Evolutionary conservation across 2,329 filamentous ascomycete species (phyloP).

Genomic region (Fusarium pseudograminearum): DNA sequence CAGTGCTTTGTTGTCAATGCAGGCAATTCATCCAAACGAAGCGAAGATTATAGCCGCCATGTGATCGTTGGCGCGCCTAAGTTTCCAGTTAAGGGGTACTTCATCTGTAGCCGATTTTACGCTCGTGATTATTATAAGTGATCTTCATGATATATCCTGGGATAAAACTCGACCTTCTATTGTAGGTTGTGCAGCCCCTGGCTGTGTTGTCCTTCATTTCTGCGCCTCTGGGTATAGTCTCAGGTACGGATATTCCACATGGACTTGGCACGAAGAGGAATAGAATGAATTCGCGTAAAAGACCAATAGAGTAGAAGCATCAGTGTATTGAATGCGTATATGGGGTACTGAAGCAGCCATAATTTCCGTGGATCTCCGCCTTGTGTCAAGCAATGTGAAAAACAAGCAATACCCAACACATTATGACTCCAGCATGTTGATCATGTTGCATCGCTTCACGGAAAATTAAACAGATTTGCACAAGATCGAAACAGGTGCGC

Average conservation of each 20-base stretch:
- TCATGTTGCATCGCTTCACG: constrained; percentile 6
- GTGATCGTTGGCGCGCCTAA: not conserved
- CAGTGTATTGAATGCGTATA: not conserved
- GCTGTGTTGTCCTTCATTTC: constrained; percentile 7
- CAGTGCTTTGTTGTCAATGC: not conserved
- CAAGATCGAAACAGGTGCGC: constrained; percentile 1
- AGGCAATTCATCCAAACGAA: not conserved
- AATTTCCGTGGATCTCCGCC: constrained; percentile 5
- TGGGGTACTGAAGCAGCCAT: not conserved
- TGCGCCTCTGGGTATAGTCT: not conserved
- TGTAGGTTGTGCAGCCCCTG: constrained; percentile 2
- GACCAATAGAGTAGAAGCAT: not conserved
- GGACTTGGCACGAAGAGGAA: not conserved
- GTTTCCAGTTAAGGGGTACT: not conserved
- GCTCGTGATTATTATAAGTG: not conserved
- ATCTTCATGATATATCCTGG: not conserved
- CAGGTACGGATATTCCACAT: constrained; percentile 1
- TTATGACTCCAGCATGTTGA: not conserved
- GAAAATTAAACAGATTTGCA: constrained; percentile 6
- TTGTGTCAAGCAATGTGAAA: not conserved
- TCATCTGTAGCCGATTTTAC: not conserved
- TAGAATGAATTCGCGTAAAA: not conserved
- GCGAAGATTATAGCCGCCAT: not conserved
- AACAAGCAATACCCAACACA: not conserved
- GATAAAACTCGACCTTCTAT: not conserved